Evolutionary conservation across 208 protist species (phyloP).

Genomic region (Tetramitus jugosus): DNA sequence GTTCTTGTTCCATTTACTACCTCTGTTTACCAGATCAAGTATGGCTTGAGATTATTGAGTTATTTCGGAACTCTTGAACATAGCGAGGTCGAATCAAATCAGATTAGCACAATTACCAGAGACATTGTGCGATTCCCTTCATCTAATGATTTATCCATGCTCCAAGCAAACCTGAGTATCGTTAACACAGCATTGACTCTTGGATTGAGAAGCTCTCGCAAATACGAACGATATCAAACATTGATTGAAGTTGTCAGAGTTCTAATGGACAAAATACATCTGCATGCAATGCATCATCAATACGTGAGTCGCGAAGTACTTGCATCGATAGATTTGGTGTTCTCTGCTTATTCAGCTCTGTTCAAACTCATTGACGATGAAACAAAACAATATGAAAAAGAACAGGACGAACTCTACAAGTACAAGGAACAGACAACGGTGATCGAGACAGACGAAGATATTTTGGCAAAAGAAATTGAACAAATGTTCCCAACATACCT

Average conservation of each 20-base stretch:
- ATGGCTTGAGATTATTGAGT: constrained; percentile 19
- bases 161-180: no score
- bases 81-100: not conserved
- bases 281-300: not conserved
- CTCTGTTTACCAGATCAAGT: constrained; percentile 10
- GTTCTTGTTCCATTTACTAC: constrained; percentile 15
- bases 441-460: constrained; percentile 81
- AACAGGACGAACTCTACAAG: constrained; percentile 55
- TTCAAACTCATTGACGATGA: constrained; percentile 61
- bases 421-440: constrained; percentile 73
- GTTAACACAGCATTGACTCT: no score
- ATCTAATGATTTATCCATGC: not conserved
- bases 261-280: not conserved
- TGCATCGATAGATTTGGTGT: constrained; percentile 51
- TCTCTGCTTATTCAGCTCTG: constrained; percentile 41
- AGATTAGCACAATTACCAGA: not conserved
- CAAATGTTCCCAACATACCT: constrained; percentile 83
- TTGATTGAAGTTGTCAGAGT: not conserved
- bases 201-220: no score
- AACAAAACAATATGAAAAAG: constrained; percentile 57
- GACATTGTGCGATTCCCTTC: not conserved
- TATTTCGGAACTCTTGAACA: not conserved
- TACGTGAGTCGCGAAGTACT: constrained; percentile 36
- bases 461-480: constrained; percentile 64
- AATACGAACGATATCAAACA: not conserved